Evolutionary conservation across 768 basidiomycete species (phyloP).

Genomic region (Mycena indigotica): DNA sequence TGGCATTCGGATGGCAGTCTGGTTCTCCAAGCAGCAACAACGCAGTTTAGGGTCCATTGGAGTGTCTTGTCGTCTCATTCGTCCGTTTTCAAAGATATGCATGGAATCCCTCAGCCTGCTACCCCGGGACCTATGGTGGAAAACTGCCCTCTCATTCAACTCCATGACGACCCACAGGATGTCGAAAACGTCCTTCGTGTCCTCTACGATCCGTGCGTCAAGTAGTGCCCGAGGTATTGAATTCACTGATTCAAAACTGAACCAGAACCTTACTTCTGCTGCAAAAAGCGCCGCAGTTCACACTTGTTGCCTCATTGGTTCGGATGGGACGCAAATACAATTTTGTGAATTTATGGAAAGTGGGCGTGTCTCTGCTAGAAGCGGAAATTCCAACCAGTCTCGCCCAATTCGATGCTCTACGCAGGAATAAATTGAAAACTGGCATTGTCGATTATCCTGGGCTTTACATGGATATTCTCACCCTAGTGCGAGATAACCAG

Average conservation of each 20-base stretch:
- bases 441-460: background rate
- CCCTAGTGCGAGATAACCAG: background rate
- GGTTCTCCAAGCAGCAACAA: conserved; percentile 9
- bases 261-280: background rate
- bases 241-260: background rate
- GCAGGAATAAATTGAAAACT: background rate
- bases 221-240: background rate
- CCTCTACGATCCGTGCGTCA: conserved; percentile 8
- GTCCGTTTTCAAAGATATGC: conserved; percentile 11
- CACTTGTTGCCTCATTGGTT: background rate
- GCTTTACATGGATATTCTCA: background rate
- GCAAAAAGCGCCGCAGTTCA: background rate
- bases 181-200: conserved; percentile 8
- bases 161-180: conserved; percentile 2
- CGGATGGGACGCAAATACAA: conserved; percentile 12
- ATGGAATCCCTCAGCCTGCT: conserved; percentile 8
- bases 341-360: background rate
- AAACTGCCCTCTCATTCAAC: conserved; percentile 10
- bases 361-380: background rate
- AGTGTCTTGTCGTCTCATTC: conserved; percentile 8
- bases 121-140: conserved; percentile 6
- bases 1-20: conserved; percentile 15
- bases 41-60: conserved; percentile 17
- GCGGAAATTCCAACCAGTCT: conserved; percentile 1
- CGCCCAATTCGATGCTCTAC: background rate